These are phyloP conservation scores for Neonectria hederae DNA, from an alignment of 2,329 filamentous ascomycete species.

Conservation along the genomic window DNA sequence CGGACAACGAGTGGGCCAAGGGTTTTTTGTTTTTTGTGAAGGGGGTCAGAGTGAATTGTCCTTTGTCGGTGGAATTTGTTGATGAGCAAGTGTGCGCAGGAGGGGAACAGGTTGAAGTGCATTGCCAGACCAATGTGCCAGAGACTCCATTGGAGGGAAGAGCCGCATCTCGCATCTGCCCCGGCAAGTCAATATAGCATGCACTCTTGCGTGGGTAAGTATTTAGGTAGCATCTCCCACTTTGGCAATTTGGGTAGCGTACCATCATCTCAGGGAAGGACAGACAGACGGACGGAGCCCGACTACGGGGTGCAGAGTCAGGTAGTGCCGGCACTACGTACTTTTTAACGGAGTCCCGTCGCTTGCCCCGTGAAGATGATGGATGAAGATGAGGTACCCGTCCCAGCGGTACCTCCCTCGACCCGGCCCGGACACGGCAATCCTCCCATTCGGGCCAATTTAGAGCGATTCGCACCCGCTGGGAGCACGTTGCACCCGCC, in stretches of 20 bases:
- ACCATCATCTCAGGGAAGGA: conserved; percentile 13
- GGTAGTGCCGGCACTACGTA: conserved; percentile 2
- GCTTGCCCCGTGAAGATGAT: conserved; percentile 1
- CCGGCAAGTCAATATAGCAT: neutral
- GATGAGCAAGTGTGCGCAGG: neutral
- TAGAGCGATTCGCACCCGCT: conserved; percentile 16
- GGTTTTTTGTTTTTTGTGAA: neutral
- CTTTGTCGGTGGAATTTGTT: neutral
- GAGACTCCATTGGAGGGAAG: neutral
- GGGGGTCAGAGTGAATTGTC: conserved; percentile 17
- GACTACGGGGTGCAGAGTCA: neutral
- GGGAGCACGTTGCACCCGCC: neutral
- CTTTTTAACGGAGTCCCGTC: conserved; percentile 15
- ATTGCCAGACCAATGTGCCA: neutral
- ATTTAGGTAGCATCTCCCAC: neutral
- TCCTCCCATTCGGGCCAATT: conserved; percentile 4
- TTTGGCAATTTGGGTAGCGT: neutral
- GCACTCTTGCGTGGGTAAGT: neutral
- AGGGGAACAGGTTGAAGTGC: neutral
- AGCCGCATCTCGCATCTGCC: neutral
- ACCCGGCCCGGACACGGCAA: conserved; percentile 26
- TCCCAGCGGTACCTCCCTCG: conserved; percentile 35
- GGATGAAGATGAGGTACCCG: conserved; percentile 24
- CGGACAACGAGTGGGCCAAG: conserved; percentile 36
- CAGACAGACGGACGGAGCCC: neutral